phyloP scores from a whole-genome alignment of 345 rosid genomes.

The Brassica carinata region DNA sequence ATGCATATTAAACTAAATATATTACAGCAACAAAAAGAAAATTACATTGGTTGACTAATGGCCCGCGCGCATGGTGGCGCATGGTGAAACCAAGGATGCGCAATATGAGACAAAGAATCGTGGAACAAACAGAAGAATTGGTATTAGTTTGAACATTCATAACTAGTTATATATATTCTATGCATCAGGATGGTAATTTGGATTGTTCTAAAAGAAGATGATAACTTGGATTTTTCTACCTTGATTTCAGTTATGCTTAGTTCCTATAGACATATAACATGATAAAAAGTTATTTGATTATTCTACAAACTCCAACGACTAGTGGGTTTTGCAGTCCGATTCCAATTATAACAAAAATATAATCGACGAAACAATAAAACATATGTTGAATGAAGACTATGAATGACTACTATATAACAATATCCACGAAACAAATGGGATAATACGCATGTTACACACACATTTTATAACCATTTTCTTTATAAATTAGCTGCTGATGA shows the following conservation, averaged over 20 bases:
- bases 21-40: not conserved
- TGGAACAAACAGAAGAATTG: not conserved
- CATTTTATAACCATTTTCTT: not conserved
- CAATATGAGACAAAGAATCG: slow-evolving; percentile 8
- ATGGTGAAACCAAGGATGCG: slow-evolving; percentile 16
- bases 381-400: not conserved
- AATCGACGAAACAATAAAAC: not conserved
- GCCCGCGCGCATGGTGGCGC: not conserved
- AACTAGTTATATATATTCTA: not conserved
- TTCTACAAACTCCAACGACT: not conserved
- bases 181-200: not conserved
- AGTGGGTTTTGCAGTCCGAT: not conserved
- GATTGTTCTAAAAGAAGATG: not conserved
- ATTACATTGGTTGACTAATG: slow-evolving; percentile 7
- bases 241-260: not conserved
- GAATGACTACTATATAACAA: slow-evolving; percentile 11
- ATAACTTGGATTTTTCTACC: not conserved
- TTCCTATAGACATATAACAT: not conserved
- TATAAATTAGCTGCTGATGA: not conserved
- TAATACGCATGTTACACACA: not conserved
- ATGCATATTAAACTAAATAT: not conserved
- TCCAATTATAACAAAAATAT: not conserved
- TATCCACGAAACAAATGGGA: not conserved
- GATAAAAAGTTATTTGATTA: not conserved
- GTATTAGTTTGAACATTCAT: not conserved